phyloP scores from a whole-genome alignment of 257 asterid species.

The Osmanthus fragrans region DNA sequence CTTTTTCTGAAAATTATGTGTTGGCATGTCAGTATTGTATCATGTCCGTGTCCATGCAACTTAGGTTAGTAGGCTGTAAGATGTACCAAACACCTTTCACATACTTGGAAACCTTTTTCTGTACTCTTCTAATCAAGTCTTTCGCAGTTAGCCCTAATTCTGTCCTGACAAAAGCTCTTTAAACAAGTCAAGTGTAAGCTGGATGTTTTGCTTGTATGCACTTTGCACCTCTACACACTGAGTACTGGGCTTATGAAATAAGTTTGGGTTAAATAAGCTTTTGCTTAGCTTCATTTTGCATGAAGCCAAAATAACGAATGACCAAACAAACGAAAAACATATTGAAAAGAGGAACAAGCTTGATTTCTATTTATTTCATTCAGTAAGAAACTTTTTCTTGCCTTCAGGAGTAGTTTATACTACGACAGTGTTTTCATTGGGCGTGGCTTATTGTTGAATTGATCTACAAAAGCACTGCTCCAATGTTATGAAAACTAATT shows the following conservation, averaged over 20 bases:
- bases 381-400: not conserved
- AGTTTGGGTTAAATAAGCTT: not conserved
- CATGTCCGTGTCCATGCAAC: too few species aligned
- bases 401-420: not conserved
- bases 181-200: not conserved
- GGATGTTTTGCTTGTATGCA: not conserved
- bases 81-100: not conserved
- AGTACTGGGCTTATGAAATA: not conserved
- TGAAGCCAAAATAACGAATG: not conserved
- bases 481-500: not conserved
- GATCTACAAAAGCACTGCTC: not conserved
- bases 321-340: not conserved
- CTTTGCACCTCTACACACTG: not conserved
- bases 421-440: not conserved
- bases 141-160: not conserved
- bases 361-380: constrained; percentile 1
- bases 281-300: not conserved
- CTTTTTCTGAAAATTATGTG: too few species aligned
- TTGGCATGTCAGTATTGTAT: too few species aligned
- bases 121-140: not conserved
- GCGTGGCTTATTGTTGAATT: not conserved
- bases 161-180: not conserved
- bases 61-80: not conserved
- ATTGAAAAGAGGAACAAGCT: constrained; percentile 1
- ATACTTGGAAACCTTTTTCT: not conserved